Conservation (phyloP, 106 monocot genomes). For the Allium cepa region DNA sequence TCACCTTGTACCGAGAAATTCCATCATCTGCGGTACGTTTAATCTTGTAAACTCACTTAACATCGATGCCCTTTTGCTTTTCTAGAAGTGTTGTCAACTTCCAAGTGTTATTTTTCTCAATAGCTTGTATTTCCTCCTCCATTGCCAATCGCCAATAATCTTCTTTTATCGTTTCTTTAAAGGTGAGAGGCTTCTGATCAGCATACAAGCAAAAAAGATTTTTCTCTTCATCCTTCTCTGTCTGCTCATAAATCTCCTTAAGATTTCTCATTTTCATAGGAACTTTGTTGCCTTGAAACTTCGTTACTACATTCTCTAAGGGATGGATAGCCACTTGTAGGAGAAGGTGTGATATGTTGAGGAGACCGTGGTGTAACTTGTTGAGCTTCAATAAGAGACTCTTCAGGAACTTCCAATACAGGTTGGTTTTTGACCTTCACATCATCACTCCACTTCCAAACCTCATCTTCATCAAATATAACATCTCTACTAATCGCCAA, state of each 20-base stretch:
- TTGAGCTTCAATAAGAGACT: not conserved
- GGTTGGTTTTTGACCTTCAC: not conserved
- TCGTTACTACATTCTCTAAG: not conserved
- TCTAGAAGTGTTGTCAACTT: not conserved
- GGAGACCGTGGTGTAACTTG: no score
- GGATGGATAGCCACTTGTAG: not conserved
- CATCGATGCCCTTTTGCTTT: not conserved
- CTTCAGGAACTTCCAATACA: not conserved
- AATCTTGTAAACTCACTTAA: constrained; percentile 5
- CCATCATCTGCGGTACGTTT: not conserved
- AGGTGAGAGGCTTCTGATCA: not conserved
- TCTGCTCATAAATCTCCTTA: not conserved
- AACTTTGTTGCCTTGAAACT: not conserved
- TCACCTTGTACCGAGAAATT: constrained; percentile 1
- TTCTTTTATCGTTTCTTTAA: not conserved
- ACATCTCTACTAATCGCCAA: not conserved
- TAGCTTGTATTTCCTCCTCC: not conserved
- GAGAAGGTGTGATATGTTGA: no score
- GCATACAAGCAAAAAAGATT: not conserved
- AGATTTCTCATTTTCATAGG: not conserved
- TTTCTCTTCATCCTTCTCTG: not conserved
- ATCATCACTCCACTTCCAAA: not conserved
- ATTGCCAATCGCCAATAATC: not conserved
- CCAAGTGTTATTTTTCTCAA: not conserved
- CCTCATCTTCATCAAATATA: not conserved